Evolutionary conservation across 2,329 filamentous ascomycete species (phyloP).

Genomic region (Clonostachys chloroleuca): DNA sequence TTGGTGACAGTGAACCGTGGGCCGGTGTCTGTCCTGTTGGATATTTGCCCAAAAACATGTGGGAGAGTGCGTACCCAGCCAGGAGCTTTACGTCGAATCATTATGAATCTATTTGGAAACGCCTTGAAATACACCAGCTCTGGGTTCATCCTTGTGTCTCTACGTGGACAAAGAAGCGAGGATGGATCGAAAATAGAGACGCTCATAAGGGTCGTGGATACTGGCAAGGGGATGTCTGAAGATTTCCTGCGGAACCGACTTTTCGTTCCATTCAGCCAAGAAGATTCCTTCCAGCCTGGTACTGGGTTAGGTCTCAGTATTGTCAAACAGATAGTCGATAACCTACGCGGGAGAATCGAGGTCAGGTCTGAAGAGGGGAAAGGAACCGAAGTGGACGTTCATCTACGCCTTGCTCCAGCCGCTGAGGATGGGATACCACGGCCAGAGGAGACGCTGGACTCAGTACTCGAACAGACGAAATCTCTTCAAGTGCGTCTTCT

Average conservation of each 20-base stretch:
- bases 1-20: background rate
- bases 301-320: conserved; percentile 61
- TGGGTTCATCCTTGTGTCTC: conserved; percentile 41
- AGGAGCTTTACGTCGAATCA: conserved; percentile 44
- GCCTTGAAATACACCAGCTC: conserved; percentile 56
- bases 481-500: conserved; percentile 11
- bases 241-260: conserved; percentile 56
- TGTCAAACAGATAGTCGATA: conserved; percentile 55
- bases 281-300: conserved; percentile 55
- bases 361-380: conserved; percentile 46
- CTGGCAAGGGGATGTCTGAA: conserved; percentile 59
- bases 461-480: conserved; percentile 5
- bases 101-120: conserved; percentile 62
- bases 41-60: conserved; percentile 35
- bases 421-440: background rate
- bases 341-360: conserved; percentile 54
- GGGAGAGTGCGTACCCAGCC: conserved; percentile 52
- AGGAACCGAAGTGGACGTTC: conserved; percentile 51
- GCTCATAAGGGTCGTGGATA: conserved; percentile 50
- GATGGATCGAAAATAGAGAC: conserved; percentile 14
- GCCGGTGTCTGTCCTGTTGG: conserved; percentile 40
- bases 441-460: conserved; percentile 8
- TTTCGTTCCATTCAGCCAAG: conserved; percentile 60
- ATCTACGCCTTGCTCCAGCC: conserved; percentile 27
- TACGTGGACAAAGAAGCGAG: conserved; percentile 14